phyloP scores from a whole-genome alignment of 1,139 yeast genomes.

The Nadsonia starkeyi-henricii region DNA sequence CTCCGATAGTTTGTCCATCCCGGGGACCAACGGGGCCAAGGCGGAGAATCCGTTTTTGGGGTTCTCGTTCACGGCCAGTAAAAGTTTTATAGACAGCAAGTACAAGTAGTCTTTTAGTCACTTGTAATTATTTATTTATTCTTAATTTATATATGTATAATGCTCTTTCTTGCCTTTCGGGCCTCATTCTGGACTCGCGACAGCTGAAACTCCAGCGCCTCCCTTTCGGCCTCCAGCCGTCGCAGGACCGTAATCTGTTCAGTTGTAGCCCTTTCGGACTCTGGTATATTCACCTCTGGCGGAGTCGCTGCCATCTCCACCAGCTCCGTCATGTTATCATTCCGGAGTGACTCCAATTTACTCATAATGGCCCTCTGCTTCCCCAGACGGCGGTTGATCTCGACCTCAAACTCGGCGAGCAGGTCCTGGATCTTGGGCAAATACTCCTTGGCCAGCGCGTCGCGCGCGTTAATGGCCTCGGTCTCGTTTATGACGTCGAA shows the following conservation, averaged over 20 bases:
- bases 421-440: neutral
- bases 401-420: neutral
- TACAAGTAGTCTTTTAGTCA: neutral
- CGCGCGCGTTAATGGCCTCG: neutral
- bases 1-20: constrained; percentile 10
- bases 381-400: neutral
- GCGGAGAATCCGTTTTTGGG: constrained; percentile 19
- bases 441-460: neutral
- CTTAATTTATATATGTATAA: no score
- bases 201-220: no score
- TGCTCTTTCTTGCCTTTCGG: no score
- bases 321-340: no score
- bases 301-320: no score
- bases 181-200: no score
- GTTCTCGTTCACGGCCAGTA: constrained; percentile 21
- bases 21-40: constrained; percentile 3
- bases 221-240: no score
- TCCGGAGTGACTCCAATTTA: no score
- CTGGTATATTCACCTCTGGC: no score
- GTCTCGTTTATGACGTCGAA: neutral
- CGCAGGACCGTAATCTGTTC: no score
- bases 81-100: constrained; percentile 18
- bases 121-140: no score
- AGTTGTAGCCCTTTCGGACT: no score
- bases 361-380: neutral